Evolutionary conservation across 352 stramenopile species (phyloP), one percentile per base, ranked within the genome.

Genomic region (Globisporangium ultimum): DNA sequence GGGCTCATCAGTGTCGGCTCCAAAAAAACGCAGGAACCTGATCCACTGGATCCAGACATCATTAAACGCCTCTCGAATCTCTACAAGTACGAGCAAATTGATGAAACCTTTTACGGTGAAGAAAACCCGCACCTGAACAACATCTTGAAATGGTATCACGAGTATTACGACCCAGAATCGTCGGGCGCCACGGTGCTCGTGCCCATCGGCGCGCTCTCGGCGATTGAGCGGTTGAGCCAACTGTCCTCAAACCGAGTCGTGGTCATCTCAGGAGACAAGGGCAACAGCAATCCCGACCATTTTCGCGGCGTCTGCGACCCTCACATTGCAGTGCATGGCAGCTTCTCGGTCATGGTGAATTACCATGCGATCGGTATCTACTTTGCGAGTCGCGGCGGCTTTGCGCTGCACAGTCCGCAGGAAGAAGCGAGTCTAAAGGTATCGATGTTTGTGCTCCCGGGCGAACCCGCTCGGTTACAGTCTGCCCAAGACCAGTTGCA

Each of bases 331-430:
- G 84, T 98, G 20, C 95, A 98, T 63, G 95, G 95, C 11, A 97
- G 85, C 38, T 98, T 98, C 64, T 97, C 87, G 2, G 83, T 98
- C 52, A 98, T 95, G 86, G 87, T 98, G 21, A 98, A 98, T 64
- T 98, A 98, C 68, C 93, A 98, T 64, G 90, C 91, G 4, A 96
- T 98, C 58, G 91, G 92, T 12, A 70, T 96, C 20, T 93, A 96
- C 69, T 92, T 96, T 58, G 94, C 89, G 20, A 96, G 82, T 64
- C 80, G 88, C 32, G 88, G 88, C 5, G 93, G 93, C 18, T 98
- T 98, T 64, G 89, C 89, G 17, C 70, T 98, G 7, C 93, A 98
- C 63, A 97, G 94, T 55, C 86, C 89, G 15, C 86, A 97, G 58
- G 89, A 97, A 72, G 89, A 98, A 70, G 93, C 93, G 9, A 97